Conservation (phyloP, 305 asterid genomes). For the Rubia balearica region DNA sequence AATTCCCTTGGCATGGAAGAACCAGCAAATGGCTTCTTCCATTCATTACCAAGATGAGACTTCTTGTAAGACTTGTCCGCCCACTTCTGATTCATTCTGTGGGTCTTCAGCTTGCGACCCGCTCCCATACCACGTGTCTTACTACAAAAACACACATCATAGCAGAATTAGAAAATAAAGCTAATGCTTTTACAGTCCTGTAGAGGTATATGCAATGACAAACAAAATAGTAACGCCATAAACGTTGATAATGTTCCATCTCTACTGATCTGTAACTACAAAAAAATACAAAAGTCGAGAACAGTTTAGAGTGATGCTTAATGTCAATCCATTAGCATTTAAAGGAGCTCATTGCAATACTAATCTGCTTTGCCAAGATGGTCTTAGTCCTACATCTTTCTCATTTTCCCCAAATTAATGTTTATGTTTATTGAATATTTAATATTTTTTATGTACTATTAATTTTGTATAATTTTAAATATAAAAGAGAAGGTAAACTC, state of each 20-base stretch:
- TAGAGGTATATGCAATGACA: not conserved
- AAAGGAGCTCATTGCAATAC: constrained; percentile 27
- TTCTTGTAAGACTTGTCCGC: constrained; percentile 24
- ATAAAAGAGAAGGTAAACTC: no score
- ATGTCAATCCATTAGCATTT: constrained; percentile 37
- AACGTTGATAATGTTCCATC: constrained; percentile 19
- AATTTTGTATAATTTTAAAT: no score
- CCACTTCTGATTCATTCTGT: no score
- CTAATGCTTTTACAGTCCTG: no score
- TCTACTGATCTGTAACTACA: constrained; percentile 26
- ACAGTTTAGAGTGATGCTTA: constrained; percentile 27
- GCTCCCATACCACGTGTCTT: no score
- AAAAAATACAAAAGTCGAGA: constrained; percentile 15
- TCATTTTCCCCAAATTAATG: not conserved
- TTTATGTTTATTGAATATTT: no score
- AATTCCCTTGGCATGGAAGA: constrained; percentile 37
- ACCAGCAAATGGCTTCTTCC: constrained; percentile 37
- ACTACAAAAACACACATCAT: no score
- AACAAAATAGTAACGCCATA: not conserved
- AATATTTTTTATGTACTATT: no score
- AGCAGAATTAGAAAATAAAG: no score
- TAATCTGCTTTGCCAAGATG: constrained; percentile 29
- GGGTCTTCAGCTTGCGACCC: no score
- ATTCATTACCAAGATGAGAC: constrained; percentile 33
- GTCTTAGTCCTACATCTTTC: constrained; percentile 2